Evolutionary conservation across 208 protist genomes (phyloP), one percentile per base, ranked within the genome.

Genomic region (Strigomonas culicis): DNA sequence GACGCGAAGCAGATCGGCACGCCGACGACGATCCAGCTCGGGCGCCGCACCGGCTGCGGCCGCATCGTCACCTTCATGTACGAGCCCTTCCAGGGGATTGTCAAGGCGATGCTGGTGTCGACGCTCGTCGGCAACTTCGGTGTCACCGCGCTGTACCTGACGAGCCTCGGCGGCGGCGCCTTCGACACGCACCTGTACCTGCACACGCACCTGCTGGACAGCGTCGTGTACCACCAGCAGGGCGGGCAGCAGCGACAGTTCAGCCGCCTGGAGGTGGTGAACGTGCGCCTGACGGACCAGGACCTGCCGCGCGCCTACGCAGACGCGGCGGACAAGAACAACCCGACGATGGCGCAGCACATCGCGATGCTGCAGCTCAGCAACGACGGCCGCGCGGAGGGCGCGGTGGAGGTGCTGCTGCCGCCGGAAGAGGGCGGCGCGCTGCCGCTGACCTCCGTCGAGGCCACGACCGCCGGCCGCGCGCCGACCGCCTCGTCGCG

Each of bases 151-250:
- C 78, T 92, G 28, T 96, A 86, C 74, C 60, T 96, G 13, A 91
- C 90, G 27, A 80, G 79, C 46, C 73, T 87, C 39, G 81, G 78
- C 63, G 81, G 83, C 21, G 90, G 90, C 22, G 47, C 75, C 52
- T 96, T 96, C 59, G 90, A 93, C 56, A 77, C 82, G 7, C 84
- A 96, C 65, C 74, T 96, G 3, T 96, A 92, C 68, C 66, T 92
- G 34, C 85, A 86, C 44, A 72, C 90, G 59, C 87, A 93, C 53
- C 70, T 96, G 11, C 77, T 96, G 24, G 63, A 70, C 39, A 71
- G 78, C 34, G 75, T 93, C 47, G 66, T 59, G 60, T 93, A 86
- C 58, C 65, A 72, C 27, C 64, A 71, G 31, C 55, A 82, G 36
- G 61, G 70, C 30, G 69, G 75, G 61, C 56, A 44, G 28, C 70